Percentiles rank a stretch among this genome's conserved stretches.
These are phyloP conservation scores for Mycena citricolor DNA, from an alignment of 1,284 basidiomycete species.

Conservation along the genomic window DNA sequence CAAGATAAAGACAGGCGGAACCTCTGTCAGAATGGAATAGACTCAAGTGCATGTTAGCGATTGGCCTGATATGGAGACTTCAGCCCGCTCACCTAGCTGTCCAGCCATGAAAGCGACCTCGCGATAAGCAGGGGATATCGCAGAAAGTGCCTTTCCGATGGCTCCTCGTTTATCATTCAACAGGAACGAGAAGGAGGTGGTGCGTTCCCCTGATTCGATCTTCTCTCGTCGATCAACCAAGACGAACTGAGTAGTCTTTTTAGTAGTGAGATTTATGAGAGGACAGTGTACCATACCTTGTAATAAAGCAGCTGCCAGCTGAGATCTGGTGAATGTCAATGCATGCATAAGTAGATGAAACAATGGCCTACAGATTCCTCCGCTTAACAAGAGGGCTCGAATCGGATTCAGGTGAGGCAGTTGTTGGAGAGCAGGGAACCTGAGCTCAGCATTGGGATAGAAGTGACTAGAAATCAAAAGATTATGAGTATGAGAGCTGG, in stretches of 20 bases:
- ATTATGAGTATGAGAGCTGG: conserved; percentile 9
- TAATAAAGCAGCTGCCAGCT: conserved; percentile 89
- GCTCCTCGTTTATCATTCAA: conserved; percentile 83
- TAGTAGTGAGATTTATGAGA: conserved; percentile 4
- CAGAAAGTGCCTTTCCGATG: conserved; percentile 71
- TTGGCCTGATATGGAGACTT: too few relatives aligned
- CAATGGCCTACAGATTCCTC: conserved; percentile 63
- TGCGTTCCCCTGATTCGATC: conserved; percentile 83
- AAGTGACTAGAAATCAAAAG: conserved; percentile 60
- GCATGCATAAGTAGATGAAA: conserved; percentile 15
- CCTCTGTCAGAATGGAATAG: conserved; percentile 83
- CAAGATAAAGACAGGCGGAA: conserved; percentile 81
- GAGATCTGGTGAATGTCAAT: conserved; percentile 53
- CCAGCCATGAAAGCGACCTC: conserved; percentile 80
- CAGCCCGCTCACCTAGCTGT: conserved; percentile 79
- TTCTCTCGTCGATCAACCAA: conserved; percentile 81
- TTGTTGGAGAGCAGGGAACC: conserved; percentile 79
- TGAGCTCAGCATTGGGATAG: conserved; percentile 69
- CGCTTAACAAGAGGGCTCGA: conserved; percentile 65
- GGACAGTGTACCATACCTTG: conserved; percentile 54
- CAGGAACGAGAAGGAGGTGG: conserved; percentile 83
- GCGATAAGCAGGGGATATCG: conserved; percentile 60
- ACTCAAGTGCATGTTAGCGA: too few relatives aligned
- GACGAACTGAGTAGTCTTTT: conserved; percentile 69
- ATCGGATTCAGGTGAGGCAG: conserved; percentile 63